Percentiles rank a stretch among this genome's conserved stretches.
phyloP scores from a whole-genome alignment of 1,284 basidiomycete genomes.

The Ceratobasidium sp. region DNA sequence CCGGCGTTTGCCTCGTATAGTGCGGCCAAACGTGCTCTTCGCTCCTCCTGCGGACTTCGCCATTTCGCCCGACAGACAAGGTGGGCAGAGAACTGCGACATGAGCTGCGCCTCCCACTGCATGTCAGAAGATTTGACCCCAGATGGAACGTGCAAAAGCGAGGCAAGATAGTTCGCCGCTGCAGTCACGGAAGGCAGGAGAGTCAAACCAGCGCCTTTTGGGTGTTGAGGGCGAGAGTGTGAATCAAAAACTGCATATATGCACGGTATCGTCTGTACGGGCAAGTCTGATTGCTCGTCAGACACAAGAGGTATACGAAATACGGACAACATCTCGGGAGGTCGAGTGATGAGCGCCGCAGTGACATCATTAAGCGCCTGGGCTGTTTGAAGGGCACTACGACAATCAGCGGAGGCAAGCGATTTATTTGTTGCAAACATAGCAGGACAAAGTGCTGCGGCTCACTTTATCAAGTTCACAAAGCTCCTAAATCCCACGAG shows the following conservation, averaged over 20 bases:
- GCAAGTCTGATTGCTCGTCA: too few species aligned
- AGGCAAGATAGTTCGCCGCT: constrained; percentile 60
- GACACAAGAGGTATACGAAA: constrained; percentile 63
- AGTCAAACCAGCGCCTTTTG: constrained; percentile 66
- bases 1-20: constrained; percentile 44
- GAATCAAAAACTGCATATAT: constrained; percentile 70
- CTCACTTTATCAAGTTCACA: constrained; percentile 60
- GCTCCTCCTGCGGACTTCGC: constrained; percentile 14
- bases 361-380: constrained; percentile 44
- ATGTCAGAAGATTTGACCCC: constrained; percentile 67
- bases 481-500: constrained; percentile 58
- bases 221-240: constrained; percentile 65
- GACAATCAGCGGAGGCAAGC: background rate
- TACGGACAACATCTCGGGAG: constrained; percentile 72
- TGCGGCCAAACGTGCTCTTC: constrained; percentile 14
- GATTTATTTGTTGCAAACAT: background rate
- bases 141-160: constrained; percentile 70
- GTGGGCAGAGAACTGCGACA: constrained; percentile 67
- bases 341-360: constrained; percentile 69
- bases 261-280: background rate
- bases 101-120: constrained; percentile 73
- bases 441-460: background rate
- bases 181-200: constrained; percentile 58
- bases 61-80: constrained; percentile 57
- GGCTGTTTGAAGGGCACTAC: constrained; percentile 55